Conservation (phyloP, 495 filamentous ascomycete species). For the Talaromyces ruber region DNA sequence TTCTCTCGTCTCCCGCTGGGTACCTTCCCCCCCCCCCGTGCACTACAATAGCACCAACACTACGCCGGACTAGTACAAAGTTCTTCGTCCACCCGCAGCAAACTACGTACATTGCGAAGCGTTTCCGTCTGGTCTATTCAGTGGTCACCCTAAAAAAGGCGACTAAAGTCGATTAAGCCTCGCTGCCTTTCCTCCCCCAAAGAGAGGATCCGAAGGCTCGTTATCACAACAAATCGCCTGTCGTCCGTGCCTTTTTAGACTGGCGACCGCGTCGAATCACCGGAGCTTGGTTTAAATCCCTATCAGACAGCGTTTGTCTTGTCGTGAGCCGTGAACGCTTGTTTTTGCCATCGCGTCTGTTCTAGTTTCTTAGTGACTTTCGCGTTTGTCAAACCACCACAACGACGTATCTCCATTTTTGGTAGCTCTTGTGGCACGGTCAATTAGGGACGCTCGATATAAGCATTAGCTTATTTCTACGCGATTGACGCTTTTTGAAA, state of each 20-base stretch:
- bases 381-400: constrained; percentile 1
- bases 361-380: constrained; percentile 7
- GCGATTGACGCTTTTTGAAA: neutral
- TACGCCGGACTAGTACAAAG: neutral
- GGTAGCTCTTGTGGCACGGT: neutral
- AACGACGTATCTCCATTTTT: neutral
- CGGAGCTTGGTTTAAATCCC: constrained; percentile 9
- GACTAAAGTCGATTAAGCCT: constrained; percentile 42
- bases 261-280: constrained; percentile 6
- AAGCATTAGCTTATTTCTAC: neutral
- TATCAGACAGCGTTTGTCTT: constrained; percentile 10
- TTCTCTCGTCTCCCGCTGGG: constrained; percentile 8
- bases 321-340: constrained; percentile 11
- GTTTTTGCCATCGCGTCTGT: constrained; percentile 14
- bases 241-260: constrained; percentile 16
- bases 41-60: neutral
- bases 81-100: constrained; percentile 17
- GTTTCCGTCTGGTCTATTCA: constrained; percentile 20
- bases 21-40: constrained; percentile 23
- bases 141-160: constrained; percentile 26
- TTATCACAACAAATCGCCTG: constrained; percentile 19
- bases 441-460: neutral
- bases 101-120: constrained; percentile 33
- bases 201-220: constrained; percentile 19
- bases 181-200: constrained; percentile 23